Base-by-base conservation (phyloP, 2,329 filamentous ascomycete genomes). In the Huntiella abstrusa region DNA sequence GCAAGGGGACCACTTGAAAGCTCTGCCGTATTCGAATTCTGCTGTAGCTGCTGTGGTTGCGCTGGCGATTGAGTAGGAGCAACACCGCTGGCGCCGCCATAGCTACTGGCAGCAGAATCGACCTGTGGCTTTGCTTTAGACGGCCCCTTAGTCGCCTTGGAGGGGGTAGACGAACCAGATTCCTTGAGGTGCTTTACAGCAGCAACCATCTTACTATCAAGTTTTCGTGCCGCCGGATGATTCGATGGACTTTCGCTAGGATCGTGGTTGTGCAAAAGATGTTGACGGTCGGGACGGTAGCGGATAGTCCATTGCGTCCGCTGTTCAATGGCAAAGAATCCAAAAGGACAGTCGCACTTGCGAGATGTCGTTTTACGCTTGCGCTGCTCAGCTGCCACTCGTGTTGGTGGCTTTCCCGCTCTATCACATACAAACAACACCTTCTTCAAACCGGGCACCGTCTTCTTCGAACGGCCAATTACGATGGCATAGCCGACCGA, bases 241-340 rank as follows among this genome's bases (percentile, higher is more conserved):
- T 77, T 64, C n/a, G 75, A 69, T 3, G 75, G 75, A 55, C 75
- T 77, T 56, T 79, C 74, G 54, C 75, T 80, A 1, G 75, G 75
- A 1, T 71, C 71, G 54, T 80, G 75, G 54, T 80, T 80, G 57
- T 80, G 75, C 47, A 65, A 59, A 36, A 78, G 60, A 55, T 79
- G 75, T 44, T 64, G 55, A 4, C 64, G 59, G 51, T 78, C 70
- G 2, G 75, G 75, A 4, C 75, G 70, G 54, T 78, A 79, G 45
- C 75, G 67, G 49, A 80, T 70, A 0, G 73, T 74, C 75, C 75
- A 80, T 53, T 79, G 73, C 0, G 73, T 77, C 49, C 75, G 66
- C 55, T 78, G 73, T 57, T 80, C 75, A 35, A 80, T 75, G 47
- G 75, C 75, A 52, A 79, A 80, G 57, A 80, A 78, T n/a, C 75